phyloP scores from a whole-genome alignment of 768 basidiomycete genomes.

The Leucosporidium yakuticum region DNA sequence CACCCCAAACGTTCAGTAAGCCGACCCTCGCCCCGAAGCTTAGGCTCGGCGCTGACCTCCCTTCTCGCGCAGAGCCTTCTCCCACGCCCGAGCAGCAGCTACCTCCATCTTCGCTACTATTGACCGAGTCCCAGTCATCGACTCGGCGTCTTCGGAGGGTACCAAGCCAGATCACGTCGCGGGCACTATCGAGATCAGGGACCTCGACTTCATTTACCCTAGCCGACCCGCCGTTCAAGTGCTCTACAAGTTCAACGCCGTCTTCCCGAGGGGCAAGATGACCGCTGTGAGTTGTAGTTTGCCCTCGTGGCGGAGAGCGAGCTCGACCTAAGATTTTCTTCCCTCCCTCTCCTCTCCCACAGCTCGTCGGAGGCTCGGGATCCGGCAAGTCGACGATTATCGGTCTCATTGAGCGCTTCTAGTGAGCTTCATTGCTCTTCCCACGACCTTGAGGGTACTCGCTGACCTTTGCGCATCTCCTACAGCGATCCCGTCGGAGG shows the following conservation, averaged over 20 bases:
- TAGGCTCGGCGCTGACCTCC: no score
- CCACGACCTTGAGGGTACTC: no score
- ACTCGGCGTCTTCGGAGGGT: conserved; percentile 65
- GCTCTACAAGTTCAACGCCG: conserved; percentile 61
- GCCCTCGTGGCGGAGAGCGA: no score
- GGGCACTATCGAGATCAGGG: conserved; percentile 65
- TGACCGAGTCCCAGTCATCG: conserved; percentile 77
- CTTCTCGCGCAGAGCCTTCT: no score
- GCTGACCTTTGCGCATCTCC: neutral
- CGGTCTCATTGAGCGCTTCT: conserved; percentile 44
- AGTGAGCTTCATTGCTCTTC: neutral
- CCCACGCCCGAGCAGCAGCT: conserved; percentile 66
- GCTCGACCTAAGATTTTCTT: no score
- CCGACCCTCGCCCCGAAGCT: no score
- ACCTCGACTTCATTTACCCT: conserved; percentile 78
- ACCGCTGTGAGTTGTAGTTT: conserved; percentile 38
- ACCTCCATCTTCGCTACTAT: conserved; percentile 71
- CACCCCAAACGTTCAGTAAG: no score
- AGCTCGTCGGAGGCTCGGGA: conserved; percentile 48
- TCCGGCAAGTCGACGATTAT: conserved; percentile 47
- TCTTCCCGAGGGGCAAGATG: conserved; percentile 67
- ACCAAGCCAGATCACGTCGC: conserved; percentile 60
- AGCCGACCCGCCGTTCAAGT: conserved; percentile 62
- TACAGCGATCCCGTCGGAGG: conserved; percentile 47
- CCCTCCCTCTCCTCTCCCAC: neutral